Percentiles rank a stretch among this genome's conserved stretches.
Conservation (phyloP, 176 grass and related monocot species). For the Puccinellia tenuiflora region DNA sequence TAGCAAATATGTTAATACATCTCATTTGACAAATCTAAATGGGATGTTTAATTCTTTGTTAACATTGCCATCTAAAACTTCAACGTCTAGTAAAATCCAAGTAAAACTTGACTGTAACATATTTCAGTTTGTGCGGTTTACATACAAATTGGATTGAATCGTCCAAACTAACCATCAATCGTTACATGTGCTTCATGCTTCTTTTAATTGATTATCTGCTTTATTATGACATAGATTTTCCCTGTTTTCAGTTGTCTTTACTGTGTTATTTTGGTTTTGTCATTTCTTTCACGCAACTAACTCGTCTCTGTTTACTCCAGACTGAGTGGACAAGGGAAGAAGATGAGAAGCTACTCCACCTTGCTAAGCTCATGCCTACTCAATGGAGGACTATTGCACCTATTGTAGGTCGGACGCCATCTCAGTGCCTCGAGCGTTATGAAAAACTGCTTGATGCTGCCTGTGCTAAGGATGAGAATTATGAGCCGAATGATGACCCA, state of each 20-base stretch:
- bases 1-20: background rate
- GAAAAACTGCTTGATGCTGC: conserved; percentile 92
- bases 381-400: conserved; percentile 98
- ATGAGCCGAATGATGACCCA: conserved; percentile 80
- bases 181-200: background rate
- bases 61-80: background rate
- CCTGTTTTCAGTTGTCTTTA: background rate
- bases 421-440: conserved; percentile 89
- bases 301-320: conserved; percentile 37
- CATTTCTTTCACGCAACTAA: background rate
- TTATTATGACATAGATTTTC: background rate
- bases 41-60: background rate
- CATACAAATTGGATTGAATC: background rate
- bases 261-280: background rate
- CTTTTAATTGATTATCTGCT: conserved; percentile 1
- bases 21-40: background rate
- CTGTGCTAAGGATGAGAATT: conserved; percentile 85
- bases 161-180: background rate
- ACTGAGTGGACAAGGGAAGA: conserved; percentile 99
- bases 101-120: background rate
- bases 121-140: background rate
- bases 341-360: conserved; percentile 92
- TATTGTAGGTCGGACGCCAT: conserved; percentile 92
- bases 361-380: conserved; percentile 98
- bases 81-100: background rate